Percentiles rank a stretch among this genome's conserved stretches.
Conservation (phyloP, 768 basidiomycete genomes). For the Boletus bicolor region DNA sequence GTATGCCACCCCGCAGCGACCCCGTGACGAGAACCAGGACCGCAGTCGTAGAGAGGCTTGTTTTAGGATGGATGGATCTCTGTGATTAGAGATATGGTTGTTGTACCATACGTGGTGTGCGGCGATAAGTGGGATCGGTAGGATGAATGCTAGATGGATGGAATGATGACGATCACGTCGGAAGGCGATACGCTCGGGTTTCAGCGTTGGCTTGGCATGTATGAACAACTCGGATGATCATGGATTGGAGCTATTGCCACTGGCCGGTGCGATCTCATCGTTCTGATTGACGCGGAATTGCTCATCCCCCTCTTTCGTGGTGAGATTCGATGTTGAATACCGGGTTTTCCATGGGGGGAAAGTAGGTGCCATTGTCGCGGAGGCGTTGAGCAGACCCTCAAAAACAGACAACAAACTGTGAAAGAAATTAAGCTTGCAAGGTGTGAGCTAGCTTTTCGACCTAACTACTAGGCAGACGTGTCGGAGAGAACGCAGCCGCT, state of each 20-base stretch:
- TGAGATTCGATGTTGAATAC: neutral
- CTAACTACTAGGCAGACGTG: no score
- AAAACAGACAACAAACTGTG: no score
- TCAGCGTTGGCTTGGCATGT: neutral
- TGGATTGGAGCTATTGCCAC: neutral
- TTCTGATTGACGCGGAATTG: neutral
- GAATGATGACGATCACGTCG: conserved; percentile 8
- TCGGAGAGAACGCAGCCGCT: neutral
- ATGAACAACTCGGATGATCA: no score
- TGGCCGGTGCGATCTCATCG: neutral
- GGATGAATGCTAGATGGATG: neutral
- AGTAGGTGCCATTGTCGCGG: neutral
- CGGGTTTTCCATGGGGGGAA: neutral
- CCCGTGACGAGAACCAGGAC: conserved; percentile 3
- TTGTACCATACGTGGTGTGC: neutral
- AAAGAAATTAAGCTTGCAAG: no score
- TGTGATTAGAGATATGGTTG: neutral
- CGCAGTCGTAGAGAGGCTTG: conserved; percentile 6
- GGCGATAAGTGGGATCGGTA: conserved; percentile 3
- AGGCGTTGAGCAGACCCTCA: neutral
- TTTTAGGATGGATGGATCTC: neutral
- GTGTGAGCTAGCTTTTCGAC: no score
- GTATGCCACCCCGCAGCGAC: neutral
- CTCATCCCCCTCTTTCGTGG: neutral
- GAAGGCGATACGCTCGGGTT: conserved; percentile 5